Conservation (phyloP, 163 green algal genomes). For the Scenedesmus sp. region DNA sequence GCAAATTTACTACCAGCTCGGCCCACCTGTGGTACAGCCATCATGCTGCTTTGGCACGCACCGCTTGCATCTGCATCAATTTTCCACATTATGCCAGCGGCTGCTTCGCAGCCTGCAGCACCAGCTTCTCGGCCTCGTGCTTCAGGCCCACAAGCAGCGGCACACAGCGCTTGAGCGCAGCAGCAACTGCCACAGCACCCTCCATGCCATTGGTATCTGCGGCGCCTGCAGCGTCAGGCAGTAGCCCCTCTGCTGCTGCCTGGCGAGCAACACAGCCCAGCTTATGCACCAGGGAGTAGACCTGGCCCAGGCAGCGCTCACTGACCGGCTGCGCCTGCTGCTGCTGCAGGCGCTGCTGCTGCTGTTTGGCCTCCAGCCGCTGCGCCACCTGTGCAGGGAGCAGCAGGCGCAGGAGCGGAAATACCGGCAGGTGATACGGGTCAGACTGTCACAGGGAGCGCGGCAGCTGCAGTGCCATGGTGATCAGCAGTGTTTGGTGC, state of each 20-base stretch:
- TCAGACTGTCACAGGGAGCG: too few relatives aligned
- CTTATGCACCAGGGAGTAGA: constrained; percentile 54
- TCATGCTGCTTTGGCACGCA: too few relatives aligned
- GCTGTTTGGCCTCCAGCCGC: constrained; percentile 30
- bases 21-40: too few relatives aligned
- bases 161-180: constrained; percentile 6
- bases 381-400: constrained; percentile 4
- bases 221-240: constrained; percentile 1
- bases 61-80: too few relatives aligned
- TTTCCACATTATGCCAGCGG: background rate
- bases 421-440: too few relatives aligned
- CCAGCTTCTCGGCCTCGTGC: constrained; percentile 12
- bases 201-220: background rate
- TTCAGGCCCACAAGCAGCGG: constrained; percentile 13
- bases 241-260: background rate
- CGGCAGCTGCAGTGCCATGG: too few relatives aligned
- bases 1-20: too few relatives aligned
- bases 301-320: constrained; percentile 1
- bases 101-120: constrained; percentile 25
- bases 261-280: constrained; percentile 45
- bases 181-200: background rate
- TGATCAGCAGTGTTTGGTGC: too few relatives aligned
- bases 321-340: background rate
- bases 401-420: background rate
- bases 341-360: constrained; percentile 30